These are phyloP conservation scores for Lizonia empirigonia DNA, from an alignment of 2,329 filamentous ascomycete species.

Conservation along the genomic window DNA sequence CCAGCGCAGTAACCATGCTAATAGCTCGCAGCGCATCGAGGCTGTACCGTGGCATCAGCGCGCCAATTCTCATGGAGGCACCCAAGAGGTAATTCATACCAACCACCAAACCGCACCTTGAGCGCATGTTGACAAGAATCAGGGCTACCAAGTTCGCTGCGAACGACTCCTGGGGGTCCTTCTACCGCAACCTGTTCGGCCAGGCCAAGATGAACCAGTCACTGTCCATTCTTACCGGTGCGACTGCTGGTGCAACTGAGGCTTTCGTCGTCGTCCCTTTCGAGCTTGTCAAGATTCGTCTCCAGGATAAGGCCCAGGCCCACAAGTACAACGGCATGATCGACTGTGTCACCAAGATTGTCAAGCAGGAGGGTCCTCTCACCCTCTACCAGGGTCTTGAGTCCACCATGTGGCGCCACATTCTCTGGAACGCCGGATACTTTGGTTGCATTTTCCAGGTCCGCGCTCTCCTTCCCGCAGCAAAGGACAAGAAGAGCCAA, in stretches of 20 bases:
- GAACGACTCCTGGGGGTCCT: conserved; percentile 96
- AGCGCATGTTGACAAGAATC: conserved; percentile 11
- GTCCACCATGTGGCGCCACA: conserved; percentile 94
- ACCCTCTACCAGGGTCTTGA: conserved; percentile 97
- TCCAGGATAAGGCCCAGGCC: conserved; percentile 93
- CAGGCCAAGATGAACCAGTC: conserved; percentile 87
- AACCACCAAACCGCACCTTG: neutral
- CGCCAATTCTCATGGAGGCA: conserved; percentile 97
- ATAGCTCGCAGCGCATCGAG: conserved; percentile 70
- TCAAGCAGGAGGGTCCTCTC: conserved; percentile 80
- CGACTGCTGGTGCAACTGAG: conserved; percentile 93
- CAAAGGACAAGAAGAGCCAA: conserved; percentile 79
- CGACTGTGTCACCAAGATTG: conserved; percentile 80
- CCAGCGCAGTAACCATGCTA: conserved; percentile 9
- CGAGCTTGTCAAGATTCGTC: conserved; percentile 96
- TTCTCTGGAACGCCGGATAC: conserved; percentile 93
- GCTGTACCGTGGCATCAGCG: conserved; percentile 92
- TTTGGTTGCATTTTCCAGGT: conserved; percentile 99
- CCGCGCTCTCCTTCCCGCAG: conserved; percentile 78
- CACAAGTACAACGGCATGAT: conserved; percentile 84
- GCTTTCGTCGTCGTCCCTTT: conserved; percentile 97
- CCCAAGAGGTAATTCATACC: conserved; percentile 67
- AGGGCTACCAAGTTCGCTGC: conserved; percentile 97
- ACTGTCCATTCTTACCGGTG: conserved; percentile 90
- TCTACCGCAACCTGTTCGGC: conserved; percentile 89